These are phyloP conservation scores for Colletotrichum graminicola DNA, from an alignment of 2,329 filamentous ascomycete genomes.

Conservation along the genomic window DNA sequence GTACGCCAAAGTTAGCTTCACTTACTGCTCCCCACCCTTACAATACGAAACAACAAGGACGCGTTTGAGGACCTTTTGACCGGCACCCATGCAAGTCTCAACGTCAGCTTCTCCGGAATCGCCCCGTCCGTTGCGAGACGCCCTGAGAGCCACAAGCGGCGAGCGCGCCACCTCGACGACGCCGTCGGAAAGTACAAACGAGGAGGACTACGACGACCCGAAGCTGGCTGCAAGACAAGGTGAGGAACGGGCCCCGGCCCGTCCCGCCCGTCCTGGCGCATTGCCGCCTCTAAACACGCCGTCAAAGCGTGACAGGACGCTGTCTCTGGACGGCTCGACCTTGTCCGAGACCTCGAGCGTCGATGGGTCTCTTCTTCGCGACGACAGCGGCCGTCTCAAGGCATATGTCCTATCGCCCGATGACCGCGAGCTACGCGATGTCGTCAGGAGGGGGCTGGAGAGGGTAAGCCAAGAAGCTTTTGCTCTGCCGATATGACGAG, in stretches of 20 bases:
- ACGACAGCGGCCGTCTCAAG: constrained; percentile 22
- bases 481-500: not conserved
- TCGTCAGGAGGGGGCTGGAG: constrained; percentile 37
- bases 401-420: constrained; percentile 48
- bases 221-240: constrained; percentile 12
- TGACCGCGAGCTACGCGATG: constrained; percentile 44
- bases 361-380: constrained; percentile 28
- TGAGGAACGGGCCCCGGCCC: not conserved
- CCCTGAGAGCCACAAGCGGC: constrained; percentile 35
- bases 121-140: constrained; percentile 44
- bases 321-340: constrained; percentile 34
- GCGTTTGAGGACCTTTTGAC: not conserved
- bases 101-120: constrained; percentile 6
- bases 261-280: constrained; percentile 2
- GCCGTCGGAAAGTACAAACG: constrained; percentile 57
- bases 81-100: constrained; percentile 6
- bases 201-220: constrained; percentile 59
- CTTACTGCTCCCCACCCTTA: not conserved
- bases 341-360: constrained; percentile 34
- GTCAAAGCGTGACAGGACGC: constrained; percentile 12
- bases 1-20: constrained; percentile 1
- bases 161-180: constrained; percentile 21
- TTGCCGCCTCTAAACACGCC: constrained; percentile 2
- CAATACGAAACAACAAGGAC: not conserved
- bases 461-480: constrained; percentile 17